Conservation (phyloP, 176 grass and related monocot species). For the Panicum miliaceum region DNA sequence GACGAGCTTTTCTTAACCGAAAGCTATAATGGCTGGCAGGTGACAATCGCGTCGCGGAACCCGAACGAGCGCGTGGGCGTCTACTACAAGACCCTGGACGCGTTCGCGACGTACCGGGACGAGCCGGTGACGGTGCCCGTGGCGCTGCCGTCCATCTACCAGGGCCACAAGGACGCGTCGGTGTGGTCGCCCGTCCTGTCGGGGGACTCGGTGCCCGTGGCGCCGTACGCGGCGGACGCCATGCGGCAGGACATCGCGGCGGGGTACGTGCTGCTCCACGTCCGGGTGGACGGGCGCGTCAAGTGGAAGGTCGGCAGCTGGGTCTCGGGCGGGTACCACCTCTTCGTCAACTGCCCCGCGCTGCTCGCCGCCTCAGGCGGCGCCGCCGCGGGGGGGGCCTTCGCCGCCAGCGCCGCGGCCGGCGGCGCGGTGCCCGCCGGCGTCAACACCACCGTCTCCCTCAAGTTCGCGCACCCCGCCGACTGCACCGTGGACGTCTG, state of each 20-base stretch:
- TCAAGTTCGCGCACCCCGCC: slow-evolving; percentile 60
- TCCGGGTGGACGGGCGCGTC: slow-evolving; percentile 63
- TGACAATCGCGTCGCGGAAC: slow-evolving; percentile 80
- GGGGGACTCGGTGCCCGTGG: slow-evolving; percentile 51
- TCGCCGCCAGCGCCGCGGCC: slow-evolving; percentile 37
- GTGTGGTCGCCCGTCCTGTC: slow-evolving; percentile 82
- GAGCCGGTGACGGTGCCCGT: slow-evolving; percentile 65
- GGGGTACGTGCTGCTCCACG: slow-evolving; percentile 68
- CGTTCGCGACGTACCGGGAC: slow-evolving; percentile 63
- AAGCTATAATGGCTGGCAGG: slow-evolving; percentile 40
- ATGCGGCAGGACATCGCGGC: slow-evolving; percentile 69
- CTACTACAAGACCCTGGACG: slow-evolving; percentile 74
- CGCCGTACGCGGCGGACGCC: slow-evolving; percentile 55
- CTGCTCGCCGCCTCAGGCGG: slow-evolving; percentile 50
- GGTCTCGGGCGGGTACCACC: slow-evolving; percentile 70
- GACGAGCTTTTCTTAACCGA: too few species aligned
- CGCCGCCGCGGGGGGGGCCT: slow-evolving; percentile 31
- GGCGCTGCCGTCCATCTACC: slow-evolving; percentile 62
- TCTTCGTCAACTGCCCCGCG: slow-evolving; percentile 88
- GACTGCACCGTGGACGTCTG: slow-evolving; percentile 76
- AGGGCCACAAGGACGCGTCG: slow-evolving; percentile 71
- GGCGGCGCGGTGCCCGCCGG: neutral
- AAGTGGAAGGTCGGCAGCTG: slow-evolving; percentile 89
- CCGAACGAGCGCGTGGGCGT: slow-evolving; percentile 81
- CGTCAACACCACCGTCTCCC: slow-evolving; percentile 29